phyloP scores from a whole-genome alignment of 2,329 filamentous ascomycete species.

The Phoma herbarum region DNA sequence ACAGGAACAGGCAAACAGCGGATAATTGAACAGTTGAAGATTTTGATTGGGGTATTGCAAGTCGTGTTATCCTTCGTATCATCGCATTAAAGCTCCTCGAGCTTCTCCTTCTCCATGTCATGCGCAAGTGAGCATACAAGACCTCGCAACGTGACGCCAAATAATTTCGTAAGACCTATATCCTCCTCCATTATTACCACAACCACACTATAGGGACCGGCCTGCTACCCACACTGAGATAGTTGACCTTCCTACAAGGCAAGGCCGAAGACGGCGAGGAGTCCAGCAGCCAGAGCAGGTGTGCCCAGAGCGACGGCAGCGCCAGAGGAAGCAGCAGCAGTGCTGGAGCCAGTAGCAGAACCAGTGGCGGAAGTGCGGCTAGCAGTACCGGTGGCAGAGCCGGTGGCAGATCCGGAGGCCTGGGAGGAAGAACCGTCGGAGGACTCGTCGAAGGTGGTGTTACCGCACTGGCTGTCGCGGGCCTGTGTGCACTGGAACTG shows the following conservation, averaged over 20 bases:
- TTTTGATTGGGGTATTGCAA: slow-evolving; percentile 45
- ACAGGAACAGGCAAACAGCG: slow-evolving; percentile 5
- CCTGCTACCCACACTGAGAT: slow-evolving; percentile 30
- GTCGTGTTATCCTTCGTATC: slow-evolving; percentile 46
- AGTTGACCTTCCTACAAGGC: slow-evolving; percentile 59
- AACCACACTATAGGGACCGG: slow-evolving; percentile 35
- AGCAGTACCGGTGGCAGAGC: slow-evolving; percentile 34
- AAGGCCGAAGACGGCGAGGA: slow-evolving; percentile 66
- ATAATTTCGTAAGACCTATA: slow-evolving; percentile 22
- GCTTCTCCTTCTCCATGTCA: slow-evolving; percentile 26
- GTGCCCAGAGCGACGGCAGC: slow-evolving; percentile 61
- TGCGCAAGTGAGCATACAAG: slow-evolving; percentile 38
- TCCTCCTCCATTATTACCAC: slow-evolving; percentile 36
- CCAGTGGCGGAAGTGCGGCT: slow-evolving; percentile 27
- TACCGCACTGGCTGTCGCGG: slow-evolving; percentile 60
- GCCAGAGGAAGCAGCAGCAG: slow-evolving; percentile 41
- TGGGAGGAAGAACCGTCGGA: slow-evolving; percentile 28
- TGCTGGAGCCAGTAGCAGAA: slow-evolving; percentile 40
- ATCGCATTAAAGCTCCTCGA: slow-evolving; percentile 46
- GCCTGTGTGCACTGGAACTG: slow-evolving; percentile 57
- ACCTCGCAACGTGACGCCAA: slow-evolving; percentile 28
- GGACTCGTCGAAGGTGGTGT: slow-evolving; percentile 49
- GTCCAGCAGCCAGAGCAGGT: slow-evolving; percentile 60
- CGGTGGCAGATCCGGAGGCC: slow-evolving; percentile 38
- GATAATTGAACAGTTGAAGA: slow-evolving; percentile 27